Evolutionary conservation across 441 rosid species (phyloP), one percentile per base, ranked within the genome.

Genomic region (Populus hybrid): DNA sequence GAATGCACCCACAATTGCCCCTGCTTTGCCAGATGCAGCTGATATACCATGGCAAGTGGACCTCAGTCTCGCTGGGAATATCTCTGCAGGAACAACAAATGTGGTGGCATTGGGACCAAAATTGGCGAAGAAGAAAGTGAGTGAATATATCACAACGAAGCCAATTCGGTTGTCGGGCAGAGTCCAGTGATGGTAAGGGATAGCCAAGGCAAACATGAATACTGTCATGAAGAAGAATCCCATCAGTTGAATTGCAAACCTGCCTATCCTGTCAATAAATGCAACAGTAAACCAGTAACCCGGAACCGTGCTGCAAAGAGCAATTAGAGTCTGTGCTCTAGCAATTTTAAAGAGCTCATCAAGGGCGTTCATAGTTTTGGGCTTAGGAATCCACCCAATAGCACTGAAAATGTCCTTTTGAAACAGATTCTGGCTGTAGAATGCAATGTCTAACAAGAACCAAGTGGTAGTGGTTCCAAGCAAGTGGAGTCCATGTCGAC

Each of bases 141-240:
- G 73, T 0, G 93, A 90, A 82, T 92, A 92, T 68, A 92, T 65
- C 0, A 66, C 70, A 35, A 92, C 90, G 28, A 92, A 92, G 40
- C 90, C 94, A 21, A 87, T 86, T 36, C 84, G 83, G 86, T 90
- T 81, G 0, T 84, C 84, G 76, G 88, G 88, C 34, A 88, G 84
- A 18, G 89, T 88, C 97, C 97, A 90, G 67, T 88, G 91, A 53
- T 90, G 53, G 77, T 92, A 92, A 26, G 97, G 97, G 53, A 92
- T 82, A 12, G 94, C 91, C 61, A 92, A 76, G 2, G 89, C 93
- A 76, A 90, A 90, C 94, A 92, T 90, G 71, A 90, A 92, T 2
- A 86, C 92, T 1, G 97, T 90, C 97, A 90, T 92, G 88, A 92
- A 89, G 91, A 88, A 84, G 86, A 91, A 91, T 10, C 96, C 96